Evolutionary conservation across 2,329 filamentous ascomycete genomes (phyloP), one percentile per base, ranked within the genome.

Genomic region (Hysterium pulicare): DNA sequence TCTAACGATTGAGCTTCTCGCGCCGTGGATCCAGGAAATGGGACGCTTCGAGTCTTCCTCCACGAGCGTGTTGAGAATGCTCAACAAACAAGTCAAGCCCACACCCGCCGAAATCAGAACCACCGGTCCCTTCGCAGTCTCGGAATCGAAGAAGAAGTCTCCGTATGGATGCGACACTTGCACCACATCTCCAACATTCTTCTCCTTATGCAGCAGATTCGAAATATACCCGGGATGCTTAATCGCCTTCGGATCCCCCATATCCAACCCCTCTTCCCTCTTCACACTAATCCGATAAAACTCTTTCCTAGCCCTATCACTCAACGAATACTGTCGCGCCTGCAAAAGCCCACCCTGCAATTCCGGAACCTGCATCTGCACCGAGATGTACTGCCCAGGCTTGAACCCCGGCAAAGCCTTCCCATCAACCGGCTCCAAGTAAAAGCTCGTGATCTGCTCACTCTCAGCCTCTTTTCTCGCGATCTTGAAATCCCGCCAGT

Each of bases 241-340:
- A 50, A 70, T 66, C 16, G 73, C 70, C 34, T 65, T 62, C 1
- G 72, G 66, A n/a, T 75, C 67, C 2, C 69, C 60, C 36, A 68
- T 37, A 36, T 73, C 68, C 11, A 79, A 57, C 3, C 81, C 82
- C 2, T 69, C 62, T 55, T 88, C 83, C 45, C 75, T 78, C 73
- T 87, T 87, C 43, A 90, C 76, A 38, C 77, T 85, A 66, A 89
- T 83, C 22, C 86, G 79, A 65, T 86, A 86, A 64, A 81, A 77
- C 38, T 79, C 73, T 7, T 74, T 67, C 2, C 71, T 71, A 2
- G 82, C 83, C 38, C 78, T 73, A 49, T 87, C 83, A 55, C 79
- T 84, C 47, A 90, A 73, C 20, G 83, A 86, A 67, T 88, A 90
- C 64, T 89, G 86, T 23, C 85, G 73, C 15, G 80, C 75, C 64